Evolutionary conservation across 345 rosid genomes (phyloP).

Genomic region (Lepidium aucheri): DNA sequence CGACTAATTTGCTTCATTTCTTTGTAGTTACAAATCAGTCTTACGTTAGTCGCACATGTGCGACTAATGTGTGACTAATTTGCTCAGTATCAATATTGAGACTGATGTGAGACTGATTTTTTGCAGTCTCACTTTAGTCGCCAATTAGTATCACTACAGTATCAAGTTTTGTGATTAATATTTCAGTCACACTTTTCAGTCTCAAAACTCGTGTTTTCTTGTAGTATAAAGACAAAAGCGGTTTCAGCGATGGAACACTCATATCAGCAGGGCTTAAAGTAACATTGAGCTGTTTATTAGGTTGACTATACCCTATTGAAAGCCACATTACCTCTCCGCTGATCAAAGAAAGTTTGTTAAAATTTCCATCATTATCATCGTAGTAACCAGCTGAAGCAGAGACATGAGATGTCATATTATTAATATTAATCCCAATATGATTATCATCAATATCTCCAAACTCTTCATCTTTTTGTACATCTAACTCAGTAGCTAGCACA

Average conservation of each 20-base stretch:
- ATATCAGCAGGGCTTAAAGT: constrained; percentile 28
- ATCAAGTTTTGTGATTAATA: too few relatives aligned
- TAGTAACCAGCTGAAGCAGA: constrained; percentile 37
- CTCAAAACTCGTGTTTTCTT: too few relatives aligned
- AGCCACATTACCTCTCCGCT: constrained; percentile 26
- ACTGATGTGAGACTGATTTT: too few relatives aligned
- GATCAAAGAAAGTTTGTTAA: background rate
- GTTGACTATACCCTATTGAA: constrained; percentile 40
- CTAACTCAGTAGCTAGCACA: constrained; percentile 46
- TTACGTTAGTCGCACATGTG: too few relatives aligned
- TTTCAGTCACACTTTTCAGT: too few relatives aligned
- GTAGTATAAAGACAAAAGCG: constrained; percentile 54
- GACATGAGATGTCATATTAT: constrained; percentile 21
- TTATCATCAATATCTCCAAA: constrained; percentile 37
- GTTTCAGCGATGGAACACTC: background rate
- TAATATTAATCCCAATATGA: constrained; percentile 53
- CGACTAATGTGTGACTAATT: too few relatives aligned
- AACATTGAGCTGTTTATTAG: constrained; percentile 25
- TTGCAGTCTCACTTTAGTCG: too few relatives aligned
- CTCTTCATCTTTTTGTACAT: constrained; percentile 33
- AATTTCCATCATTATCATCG: background rate
- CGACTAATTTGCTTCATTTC: too few relatives aligned
- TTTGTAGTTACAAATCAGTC: too few relatives aligned
- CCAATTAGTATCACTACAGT: too few relatives aligned
- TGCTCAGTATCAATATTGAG: too few relatives aligned